phyloP scores from a whole-genome alignment of 2,329 filamentous ascomycete genomes.

The Cercospora sojina region DNA sequence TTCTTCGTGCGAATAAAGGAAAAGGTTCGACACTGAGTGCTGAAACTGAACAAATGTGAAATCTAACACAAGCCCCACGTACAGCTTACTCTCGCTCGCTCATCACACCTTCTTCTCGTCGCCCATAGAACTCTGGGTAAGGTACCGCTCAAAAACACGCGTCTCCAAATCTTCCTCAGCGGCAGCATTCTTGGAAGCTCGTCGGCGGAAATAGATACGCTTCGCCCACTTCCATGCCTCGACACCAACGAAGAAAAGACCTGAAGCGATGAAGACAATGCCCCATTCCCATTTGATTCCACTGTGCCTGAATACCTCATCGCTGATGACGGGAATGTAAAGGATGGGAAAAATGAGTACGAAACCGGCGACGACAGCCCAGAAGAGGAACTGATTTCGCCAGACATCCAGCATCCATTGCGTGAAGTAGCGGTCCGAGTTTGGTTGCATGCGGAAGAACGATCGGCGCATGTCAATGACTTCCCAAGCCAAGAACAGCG shows the following conservation, averaged over 20 bases:
- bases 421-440: slow-evolving; percentile 59
- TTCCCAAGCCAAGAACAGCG: slow-evolving; percentile 76
- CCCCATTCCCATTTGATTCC: slow-evolving; percentile 70
- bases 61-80: too few relatives aligned
- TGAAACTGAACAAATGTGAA: not conserved
- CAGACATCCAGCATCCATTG: slow-evolving; percentile 68
- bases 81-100: not conserved
- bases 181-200: slow-evolving; percentile 17
- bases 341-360: slow-evolving; percentile 49
- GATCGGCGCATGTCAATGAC: slow-evolving; percentile 70
- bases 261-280: slow-evolving; percentile 53
- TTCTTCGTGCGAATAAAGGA: not conserved
- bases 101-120: slow-evolving; percentile 22
- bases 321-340: slow-evolving; percentile 69
- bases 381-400: slow-evolving; percentile 66
- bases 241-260: slow-evolving; percentile 59
- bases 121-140: slow-evolving; percentile 26
- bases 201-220: slow-evolving; percentile 41
- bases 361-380: slow-evolving; percentile 46
- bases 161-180: slow-evolving; percentile 25
- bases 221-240: slow-evolving; percentile 69
- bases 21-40: not conserved
- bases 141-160: slow-evolving; percentile 29
- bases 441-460: slow-evolving; percentile 72
- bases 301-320: slow-evolving; percentile 63